Evolutionary conservation across 495 filamentous ascomycete genomes (phyloP).

Genomic region (Neurospora tetrasperma): DNA sequence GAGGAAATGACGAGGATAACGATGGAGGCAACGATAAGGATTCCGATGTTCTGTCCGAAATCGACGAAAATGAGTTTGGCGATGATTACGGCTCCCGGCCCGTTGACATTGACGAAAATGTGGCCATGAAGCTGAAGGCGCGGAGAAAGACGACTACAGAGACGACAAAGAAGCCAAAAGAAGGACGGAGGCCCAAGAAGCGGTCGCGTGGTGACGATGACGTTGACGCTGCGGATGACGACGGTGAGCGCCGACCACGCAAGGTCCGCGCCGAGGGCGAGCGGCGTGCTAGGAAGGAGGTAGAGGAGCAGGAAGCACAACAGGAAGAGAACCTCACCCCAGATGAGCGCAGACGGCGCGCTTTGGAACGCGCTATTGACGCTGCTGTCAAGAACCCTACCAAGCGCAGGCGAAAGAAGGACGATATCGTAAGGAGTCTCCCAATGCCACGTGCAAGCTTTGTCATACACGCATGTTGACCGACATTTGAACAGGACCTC

Average conservation of each 20-base stretch:
- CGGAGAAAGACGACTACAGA: slow-evolving; percentile 60
- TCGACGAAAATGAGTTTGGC: slow-evolving; percentile 86
- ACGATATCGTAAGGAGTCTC: slow-evolving; percentile 64
- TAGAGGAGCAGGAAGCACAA: slow-evolving; percentile 38
- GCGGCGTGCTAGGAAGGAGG: slow-evolving; percentile 40
- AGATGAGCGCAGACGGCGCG: slow-evolving; percentile 64
- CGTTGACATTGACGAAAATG: slow-evolving; percentile 80
- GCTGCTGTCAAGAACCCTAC: slow-evolving; percentile 74
- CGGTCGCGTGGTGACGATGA: slow-evolving; percentile 44
- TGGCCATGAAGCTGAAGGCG: slow-evolving; percentile 56
- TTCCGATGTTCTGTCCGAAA: slow-evolving; percentile 76
- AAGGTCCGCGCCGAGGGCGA: slow-evolving; percentile 24
- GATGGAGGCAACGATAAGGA: slow-evolving; percentile 49
- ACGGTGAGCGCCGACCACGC: slow-evolving; percentile 40
- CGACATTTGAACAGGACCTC: slow-evolving; percentile 52
- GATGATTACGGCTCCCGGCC: slow-evolving; percentile 78
- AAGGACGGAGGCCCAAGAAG: slow-evolving; percentile 68
- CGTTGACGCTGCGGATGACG: slow-evolving; percentile 47
- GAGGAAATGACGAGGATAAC: slow-evolving; percentile 22
- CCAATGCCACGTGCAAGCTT: neutral
- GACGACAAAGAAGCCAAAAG: slow-evolving; percentile 59
- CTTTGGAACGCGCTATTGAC: slow-evolving; percentile 78
- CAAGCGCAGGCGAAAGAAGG: slow-evolving; percentile 72
- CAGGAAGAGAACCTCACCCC: slow-evolving; percentile 56
- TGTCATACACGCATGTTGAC: slow-evolving; percentile 7